Conservation (phyloP, 2,329 filamentous ascomycete species). For the Annulohypoxylon truncatum region DNA sequence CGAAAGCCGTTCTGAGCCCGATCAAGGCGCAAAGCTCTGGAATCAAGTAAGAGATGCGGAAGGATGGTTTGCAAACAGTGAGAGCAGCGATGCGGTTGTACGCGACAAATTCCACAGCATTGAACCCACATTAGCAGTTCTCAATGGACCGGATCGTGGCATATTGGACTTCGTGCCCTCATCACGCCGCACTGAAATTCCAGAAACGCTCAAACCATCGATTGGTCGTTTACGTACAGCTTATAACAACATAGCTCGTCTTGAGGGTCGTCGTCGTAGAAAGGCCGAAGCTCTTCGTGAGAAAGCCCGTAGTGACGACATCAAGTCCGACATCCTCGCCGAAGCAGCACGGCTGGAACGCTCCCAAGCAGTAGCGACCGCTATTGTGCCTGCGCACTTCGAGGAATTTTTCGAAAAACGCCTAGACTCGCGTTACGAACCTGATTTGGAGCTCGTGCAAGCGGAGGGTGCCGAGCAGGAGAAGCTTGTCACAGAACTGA, state of each 20-base stretch:
- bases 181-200: slow-evolving; percentile 81
- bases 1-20: slow-evolving; percentile 74
- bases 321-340: slow-evolving; percentile 83
- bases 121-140: slow-evolving; percentile 77
- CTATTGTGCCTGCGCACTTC: slow-evolving; percentile 88
- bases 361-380: slow-evolving; percentile 80
- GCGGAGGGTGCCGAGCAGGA: slow-evolving; percentile 83
- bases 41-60: slow-evolving; percentile 81
- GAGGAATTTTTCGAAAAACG: slow-evolving; percentile 89
- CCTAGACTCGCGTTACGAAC: slow-evolving; percentile 79
- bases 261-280: slow-evolving; percentile 83
- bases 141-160: slow-evolving; percentile 82
- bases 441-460: slow-evolving; percentile 76
- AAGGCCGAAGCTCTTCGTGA: slow-evolving; percentile 83
- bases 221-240: slow-evolving; percentile 80
- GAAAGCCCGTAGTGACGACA: slow-evolving; percentile 87
- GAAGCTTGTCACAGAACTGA: slow-evolving; percentile 73
- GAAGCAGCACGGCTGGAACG: slow-evolving; percentile 89
- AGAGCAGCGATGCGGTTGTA: slow-evolving; percentile 69
- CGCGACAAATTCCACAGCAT: slow-evolving; percentile 82
- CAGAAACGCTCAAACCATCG: slow-evolving; percentile 82
- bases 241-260: slow-evolving; percentile 84
- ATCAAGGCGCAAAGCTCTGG: slow-evolving; percentile 75
- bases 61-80: slow-evolving; percentile 79
- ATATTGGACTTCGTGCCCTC: slow-evolving; percentile 92